Conservation (phyloP, 1,139 yeast genomes). For the Taphrina confusa region DNA sequence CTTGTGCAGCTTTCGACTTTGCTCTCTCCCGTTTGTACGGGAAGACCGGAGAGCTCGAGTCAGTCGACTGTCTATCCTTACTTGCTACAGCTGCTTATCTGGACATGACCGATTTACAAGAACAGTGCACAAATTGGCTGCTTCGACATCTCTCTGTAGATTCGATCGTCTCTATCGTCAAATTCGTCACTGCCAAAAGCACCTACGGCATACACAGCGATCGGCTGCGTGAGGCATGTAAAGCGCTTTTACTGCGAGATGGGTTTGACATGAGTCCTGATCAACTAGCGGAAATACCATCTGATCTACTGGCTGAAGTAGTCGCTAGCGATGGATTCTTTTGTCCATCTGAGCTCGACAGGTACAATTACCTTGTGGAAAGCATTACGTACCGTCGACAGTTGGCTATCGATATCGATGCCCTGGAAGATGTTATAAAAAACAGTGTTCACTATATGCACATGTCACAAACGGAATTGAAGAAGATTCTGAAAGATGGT, state of each 20-base stretch:
- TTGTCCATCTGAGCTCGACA: slow-evolving; percentile 57
- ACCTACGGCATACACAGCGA: slow-evolving; percentile 54
- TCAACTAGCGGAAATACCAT: slow-evolving; percentile 55
- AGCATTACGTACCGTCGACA: slow-evolving; percentile 47
- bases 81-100: slow-evolving; percentile 56
- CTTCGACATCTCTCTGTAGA: slow-evolving; percentile 47
- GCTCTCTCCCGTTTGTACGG: slow-evolving; percentile 54
- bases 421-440: slow-evolving; percentile 47
- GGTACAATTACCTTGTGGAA: slow-evolving; percentile 52
- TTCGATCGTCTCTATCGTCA: slow-evolving; percentile 48
- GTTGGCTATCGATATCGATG: slow-evolving; percentile 35
- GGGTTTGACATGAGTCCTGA: slow-evolving; percentile 53
- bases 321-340: slow-evolving; percentile 55
- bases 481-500: slow-evolving; percentile 16
- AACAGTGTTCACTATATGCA: slow-evolving; percentile 53
- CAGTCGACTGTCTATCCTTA: slow-evolving; percentile 48
- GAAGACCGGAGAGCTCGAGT: slow-evolving; percentile 47
- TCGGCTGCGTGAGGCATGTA: slow-evolving; percentile 52
- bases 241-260: slow-evolving; percentile 52
- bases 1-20: slow-evolving; percentile 53
- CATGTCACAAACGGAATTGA: slow-evolving; percentile 44
- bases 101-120: slow-evolving; percentile 52
- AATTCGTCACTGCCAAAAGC: slow-evolving; percentile 49
- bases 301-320: slow-evolving; percentile 50
- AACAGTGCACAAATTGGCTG: slow-evolving; percentile 50